Evolutionary conservation across 2,329 filamentous ascomycete genomes (phyloP), one percentile per base, ranked within the genome.

Genomic region (Lasiodiplodia citricola): DNA sequence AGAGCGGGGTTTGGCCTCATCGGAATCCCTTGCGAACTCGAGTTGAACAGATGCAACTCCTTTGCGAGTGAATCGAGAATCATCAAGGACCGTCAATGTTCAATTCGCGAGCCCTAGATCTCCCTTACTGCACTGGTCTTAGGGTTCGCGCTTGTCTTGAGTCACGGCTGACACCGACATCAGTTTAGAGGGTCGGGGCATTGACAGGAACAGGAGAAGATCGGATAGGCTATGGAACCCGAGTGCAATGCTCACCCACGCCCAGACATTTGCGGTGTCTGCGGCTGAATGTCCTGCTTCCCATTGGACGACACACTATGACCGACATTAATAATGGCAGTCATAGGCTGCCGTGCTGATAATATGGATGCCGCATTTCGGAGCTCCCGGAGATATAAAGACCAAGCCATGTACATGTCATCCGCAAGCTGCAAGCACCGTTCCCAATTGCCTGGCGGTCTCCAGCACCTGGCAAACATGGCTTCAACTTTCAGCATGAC

Each of bases 201-300:
- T 52, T 38, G 31, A 64, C 60, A 64, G 60, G 60, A 64, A 64
- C 60, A 64, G 44, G 60, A 38, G 28, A 64, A 52, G 60, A 64
- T 64, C 60, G 44, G 60, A 64, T 54, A 64, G 60, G 47, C 60
- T 64, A 52, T 2, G 14, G n/a, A 25, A 16, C 47, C 60, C 60
- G 60, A 64, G 16, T 18, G 11, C 28, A 47, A 64, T 37, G 60
- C n/a, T 1, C 6, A 28, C 60, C n/a, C 16, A 3, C 38, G 47
- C 31, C 47, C 60, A 51, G 60, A 4, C 28, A 21, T 31, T 64
- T 54, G 41, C 10, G 41, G 38, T 25, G 25, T 35, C n/a, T 31
- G 38, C 18, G 21, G 25, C 58, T n/a, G 58, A 23, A 31, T 50
- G 56, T 35, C 18, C 25, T 63, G 60, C 60, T 2, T 14, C 18